Conservation (phyloP, 2,329 filamentous ascomycete genomes). For the Clonostachys byssicola region DNA sequence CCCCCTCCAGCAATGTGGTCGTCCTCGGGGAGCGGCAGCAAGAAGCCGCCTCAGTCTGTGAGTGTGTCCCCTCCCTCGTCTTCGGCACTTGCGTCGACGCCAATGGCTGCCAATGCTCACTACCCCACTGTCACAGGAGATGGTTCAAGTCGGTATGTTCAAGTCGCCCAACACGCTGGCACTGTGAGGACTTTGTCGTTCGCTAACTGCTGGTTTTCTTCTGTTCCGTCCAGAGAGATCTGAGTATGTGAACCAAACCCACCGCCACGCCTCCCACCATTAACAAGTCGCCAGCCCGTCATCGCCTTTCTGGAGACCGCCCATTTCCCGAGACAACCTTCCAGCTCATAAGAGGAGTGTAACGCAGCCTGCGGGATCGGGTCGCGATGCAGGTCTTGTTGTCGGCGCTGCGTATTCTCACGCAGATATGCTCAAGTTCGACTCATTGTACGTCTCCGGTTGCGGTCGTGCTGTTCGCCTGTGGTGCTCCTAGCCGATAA, state of each 20-base stretch:
- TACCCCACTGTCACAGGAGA: constrained; percentile 67
- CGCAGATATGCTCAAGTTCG: constrained; percentile 88
- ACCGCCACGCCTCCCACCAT: neutral
- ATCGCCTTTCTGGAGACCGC: constrained; percentile 83
- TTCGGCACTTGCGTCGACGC: neutral
- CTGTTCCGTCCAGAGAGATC: constrained; percentile 45
- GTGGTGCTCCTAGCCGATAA: neutral
- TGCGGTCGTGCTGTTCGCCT: neutral
- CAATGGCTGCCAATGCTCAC: constrained; percentile 19
- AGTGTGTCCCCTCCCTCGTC: constrained; percentile 20
- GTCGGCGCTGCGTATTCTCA: constrained; percentile 96
- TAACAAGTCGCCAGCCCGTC: constrained; percentile 53
- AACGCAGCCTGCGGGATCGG: constrained; percentile 23
- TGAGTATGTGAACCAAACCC: constrained; percentile 44
- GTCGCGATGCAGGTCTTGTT: constrained; percentile 66
- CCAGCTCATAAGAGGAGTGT: constrained; percentile 36
- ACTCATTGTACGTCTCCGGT: constrained; percentile 58
- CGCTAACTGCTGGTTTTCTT: neutral
- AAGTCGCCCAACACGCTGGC: constrained; percentile 1
- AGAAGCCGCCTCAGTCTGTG: constrained; percentile 72
- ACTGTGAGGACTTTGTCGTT: too few species aligned
- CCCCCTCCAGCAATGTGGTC: constrained; percentile 51
- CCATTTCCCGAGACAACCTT: constrained; percentile 45
- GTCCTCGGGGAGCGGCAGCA: constrained; percentile 59
- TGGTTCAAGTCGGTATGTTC: constrained; percentile 95